Evolutionary conservation across 108 stramenopile species (phyloP).

Genomic region (Cyclotella atomus): DNA sequence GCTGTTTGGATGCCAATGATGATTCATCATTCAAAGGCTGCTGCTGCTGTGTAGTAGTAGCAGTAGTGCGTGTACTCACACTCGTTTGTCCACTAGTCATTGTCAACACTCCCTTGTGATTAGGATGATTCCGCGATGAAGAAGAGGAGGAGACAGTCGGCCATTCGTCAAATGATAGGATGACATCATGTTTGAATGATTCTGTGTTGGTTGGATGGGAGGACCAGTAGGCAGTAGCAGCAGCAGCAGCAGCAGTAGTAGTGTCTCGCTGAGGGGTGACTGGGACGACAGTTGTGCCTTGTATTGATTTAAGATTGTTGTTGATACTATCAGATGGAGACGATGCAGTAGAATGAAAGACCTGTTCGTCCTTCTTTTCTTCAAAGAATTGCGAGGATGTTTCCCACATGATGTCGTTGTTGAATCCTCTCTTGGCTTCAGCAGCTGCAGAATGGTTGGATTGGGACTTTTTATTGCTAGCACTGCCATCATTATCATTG

Average conservation of each 20-base stretch:
- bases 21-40: slow-evolving; percentile 4
- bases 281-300: background rate
- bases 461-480: background rate
- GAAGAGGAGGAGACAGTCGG: too few species aligned
- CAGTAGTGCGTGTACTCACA: too few species aligned
- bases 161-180: too few species aligned
- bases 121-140: too few species aligned
- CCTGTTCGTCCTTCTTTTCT: slow-evolving; percentile 11
- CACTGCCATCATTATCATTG: background rate
- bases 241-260: too few species aligned
- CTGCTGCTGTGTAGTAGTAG: too few species aligned
- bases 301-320: background rate
- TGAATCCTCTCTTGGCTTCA: background rate
- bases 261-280: background rate
- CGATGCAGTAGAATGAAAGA: background rate
- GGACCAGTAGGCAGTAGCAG: too few species aligned
- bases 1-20: slow-evolving; percentile 11
- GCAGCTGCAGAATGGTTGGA: background rate
- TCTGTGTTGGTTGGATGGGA: background rate
- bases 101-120: too few species aligned
- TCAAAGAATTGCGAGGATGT: background rate
- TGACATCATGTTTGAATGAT: too few species aligned
- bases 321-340: background rate
- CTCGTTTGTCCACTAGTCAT: too few species aligned
- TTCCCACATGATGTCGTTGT: background rate